Evolutionary conservation across 1,139 yeast genomes (phyloP).

Genomic region (Geotrichum cucujoidarum): DNA sequence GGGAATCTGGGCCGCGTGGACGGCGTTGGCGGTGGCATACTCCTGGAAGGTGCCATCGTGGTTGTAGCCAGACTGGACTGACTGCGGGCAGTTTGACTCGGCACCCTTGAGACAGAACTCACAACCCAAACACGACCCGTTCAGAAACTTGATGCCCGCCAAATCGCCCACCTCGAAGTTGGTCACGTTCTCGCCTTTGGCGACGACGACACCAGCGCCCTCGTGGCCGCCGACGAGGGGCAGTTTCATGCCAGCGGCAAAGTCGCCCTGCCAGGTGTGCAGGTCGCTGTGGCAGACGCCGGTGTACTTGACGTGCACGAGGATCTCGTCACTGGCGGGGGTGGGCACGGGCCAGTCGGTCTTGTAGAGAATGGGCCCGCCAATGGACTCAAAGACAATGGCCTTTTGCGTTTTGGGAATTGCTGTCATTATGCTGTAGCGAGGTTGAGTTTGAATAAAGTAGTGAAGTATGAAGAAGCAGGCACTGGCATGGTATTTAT

Average conservation of each 20-base stretch:
- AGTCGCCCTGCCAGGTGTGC: conserved; percentile 70
- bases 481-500: no score
- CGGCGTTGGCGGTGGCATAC: conserved; percentile 69
- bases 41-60: conserved; percentile 72
- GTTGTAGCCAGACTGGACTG: conserved; percentile 62
- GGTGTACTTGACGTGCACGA: conserved; percentile 58
- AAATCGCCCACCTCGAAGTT: conserved; percentile 70
- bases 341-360: conserved; percentile 55
- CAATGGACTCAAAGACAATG: conserved; percentile 60
- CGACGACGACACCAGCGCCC: conserved; percentile 81
- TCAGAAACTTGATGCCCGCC: conserved; percentile 70
- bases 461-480: background rate
- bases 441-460: no score
- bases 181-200: conserved; percentile 58
- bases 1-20: conserved; percentile 69
- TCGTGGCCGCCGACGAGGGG: conserved; percentile 82
- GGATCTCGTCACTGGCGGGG: conserved; percentile 54
- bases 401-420: conserved; percentile 68
- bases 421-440: conserved; percentile 20
- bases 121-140: conserved; percentile 68
- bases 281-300: conserved; percentile 66
- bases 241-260: conserved; percentile 58
- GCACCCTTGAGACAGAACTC: conserved; percentile 63
- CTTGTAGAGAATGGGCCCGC: conserved; percentile 54
- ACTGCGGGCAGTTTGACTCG: conserved; percentile 61